A percentile compares a stretch with the other conserved stretches of the same genome.
Conservation (phyloP, 192 early-diverging fungal genomes). For the Thamnidium elegans region DNA sequence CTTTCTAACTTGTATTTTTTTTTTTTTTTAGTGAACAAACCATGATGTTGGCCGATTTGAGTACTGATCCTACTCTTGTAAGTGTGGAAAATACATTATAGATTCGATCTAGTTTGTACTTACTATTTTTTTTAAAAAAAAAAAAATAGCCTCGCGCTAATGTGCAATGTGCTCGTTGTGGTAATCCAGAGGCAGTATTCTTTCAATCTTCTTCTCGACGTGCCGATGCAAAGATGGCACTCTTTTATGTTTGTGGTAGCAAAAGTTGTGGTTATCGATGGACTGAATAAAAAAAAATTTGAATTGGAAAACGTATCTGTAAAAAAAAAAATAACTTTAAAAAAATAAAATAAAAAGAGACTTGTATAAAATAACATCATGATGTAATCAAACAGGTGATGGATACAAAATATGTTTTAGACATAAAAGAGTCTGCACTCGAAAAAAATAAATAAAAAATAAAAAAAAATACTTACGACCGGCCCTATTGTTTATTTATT, state of each 20-base stretch:
- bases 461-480: neutral
- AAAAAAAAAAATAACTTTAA: too few species aligned
- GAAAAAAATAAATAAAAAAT: conserved; percentile 4
- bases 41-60: conserved; percentile 70
- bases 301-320: neutral
- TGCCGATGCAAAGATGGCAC: conserved; percentile 71
- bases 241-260: conserved; percentile 79
- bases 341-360: too few species aligned
- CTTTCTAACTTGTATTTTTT: neutral
- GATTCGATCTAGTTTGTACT: neutral
- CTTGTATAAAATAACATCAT: too few species aligned
- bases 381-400: neutral
- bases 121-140: neutral
- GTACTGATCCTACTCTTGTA: conserved; percentile 73
- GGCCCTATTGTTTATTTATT: neutral
- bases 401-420: neutral
- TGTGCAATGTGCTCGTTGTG: conserved; percentile 60
- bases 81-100: neutral
- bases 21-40: conserved; percentile 56
- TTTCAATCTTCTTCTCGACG: conserved; percentile 73
- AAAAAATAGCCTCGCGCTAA: conserved; percentile 58
- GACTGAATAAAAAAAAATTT: conserved; percentile 34
- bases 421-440: neutral
- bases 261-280: conserved; percentile 68
- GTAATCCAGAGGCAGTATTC: conserved; percentile 62